Evolutionary conservation across 495 filamentous ascomycete genomes (phyloP).

Genomic region (Penicillium turbatum): DNA sequence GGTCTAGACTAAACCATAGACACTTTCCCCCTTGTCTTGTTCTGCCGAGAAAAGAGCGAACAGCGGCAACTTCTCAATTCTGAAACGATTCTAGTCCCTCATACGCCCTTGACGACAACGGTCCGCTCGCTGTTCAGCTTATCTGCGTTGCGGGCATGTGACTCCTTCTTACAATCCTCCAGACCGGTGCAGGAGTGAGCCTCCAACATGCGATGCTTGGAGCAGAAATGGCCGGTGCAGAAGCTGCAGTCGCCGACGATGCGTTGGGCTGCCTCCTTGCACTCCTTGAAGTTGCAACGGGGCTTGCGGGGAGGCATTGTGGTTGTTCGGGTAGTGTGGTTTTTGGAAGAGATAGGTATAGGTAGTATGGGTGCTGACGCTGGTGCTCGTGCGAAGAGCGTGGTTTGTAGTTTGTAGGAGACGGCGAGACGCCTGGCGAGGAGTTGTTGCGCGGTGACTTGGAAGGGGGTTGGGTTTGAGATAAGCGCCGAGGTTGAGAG

Average conservation of each 20-base stretch:
- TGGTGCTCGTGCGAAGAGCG: no score
- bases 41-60: neutral
- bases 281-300: conserved; percentile 82
- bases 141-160: conserved; percentile 83
- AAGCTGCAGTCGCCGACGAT: conserved; percentile 97
- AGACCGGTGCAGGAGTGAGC: conserved; percentile 90
- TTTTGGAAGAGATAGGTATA: neutral
- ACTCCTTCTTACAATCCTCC: conserved; percentile 96
- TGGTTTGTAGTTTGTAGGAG: no score
- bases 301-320: conserved; percentile 70
- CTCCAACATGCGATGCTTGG: conserved; percentile 87
- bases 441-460: neutral
- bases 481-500: conserved; percentile 18
- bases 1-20: neutral
- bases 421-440: neutral
- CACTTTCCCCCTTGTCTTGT: neutral
- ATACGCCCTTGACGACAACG: conserved; percentile 61
- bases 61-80: neutral
- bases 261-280: conserved; percentile 76
- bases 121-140: conserved; percentile 90
- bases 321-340: conserved; percentile 17
- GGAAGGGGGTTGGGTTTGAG: conserved; percentile 1
- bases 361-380: neutral
- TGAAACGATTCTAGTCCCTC: conserved; percentile 12
- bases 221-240: conserved; percentile 90